Evolutionary conservation across 2,329 filamentous ascomycete species (phyloP).

Genomic region (Pezicula radicicola): DNA sequence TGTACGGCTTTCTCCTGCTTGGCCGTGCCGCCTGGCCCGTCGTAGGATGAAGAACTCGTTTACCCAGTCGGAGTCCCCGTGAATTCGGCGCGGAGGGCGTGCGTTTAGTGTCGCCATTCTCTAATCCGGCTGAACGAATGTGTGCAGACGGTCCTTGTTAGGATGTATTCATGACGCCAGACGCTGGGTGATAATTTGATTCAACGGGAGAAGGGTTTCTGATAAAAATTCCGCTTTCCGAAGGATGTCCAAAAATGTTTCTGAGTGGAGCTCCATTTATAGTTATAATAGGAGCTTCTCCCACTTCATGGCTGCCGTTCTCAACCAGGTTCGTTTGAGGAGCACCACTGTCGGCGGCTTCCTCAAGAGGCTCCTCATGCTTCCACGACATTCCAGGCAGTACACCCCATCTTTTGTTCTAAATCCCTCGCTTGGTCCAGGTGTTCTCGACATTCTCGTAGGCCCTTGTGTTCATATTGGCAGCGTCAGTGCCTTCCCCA

Average conservation of each 20-base stretch:
- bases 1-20: no score
- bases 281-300: constrained; percentile 15
- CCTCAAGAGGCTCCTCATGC: constrained; percentile 23
- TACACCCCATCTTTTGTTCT: constrained; percentile 26
- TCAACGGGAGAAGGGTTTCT: constrained; percentile 9
- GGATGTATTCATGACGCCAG: no score
- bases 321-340: constrained; percentile 13
- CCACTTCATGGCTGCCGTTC: constrained; percentile 15
- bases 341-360: constrained; percentile 10
- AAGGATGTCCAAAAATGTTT: no score
- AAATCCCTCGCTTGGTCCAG: constrained; percentile 27
- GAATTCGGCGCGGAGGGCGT: no score
- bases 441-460: constrained; percentile 27
- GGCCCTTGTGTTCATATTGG: constrained; percentile 25
- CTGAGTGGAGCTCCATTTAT: no score
- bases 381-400: constrained; percentile 30
- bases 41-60: no score
- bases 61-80: no score
- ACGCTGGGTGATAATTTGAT: no score
- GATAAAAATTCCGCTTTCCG: constrained; percentile 12
- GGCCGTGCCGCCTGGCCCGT: no score
- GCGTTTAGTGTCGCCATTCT: no score
- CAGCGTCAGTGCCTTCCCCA: constrained; percentile 14
- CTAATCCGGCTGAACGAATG: no score
- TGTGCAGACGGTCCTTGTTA: no score